phyloP scores from a whole-genome alignment of 2,329 filamentous ascomycete species.

The Chaetoscypha palmicola region DNA sequence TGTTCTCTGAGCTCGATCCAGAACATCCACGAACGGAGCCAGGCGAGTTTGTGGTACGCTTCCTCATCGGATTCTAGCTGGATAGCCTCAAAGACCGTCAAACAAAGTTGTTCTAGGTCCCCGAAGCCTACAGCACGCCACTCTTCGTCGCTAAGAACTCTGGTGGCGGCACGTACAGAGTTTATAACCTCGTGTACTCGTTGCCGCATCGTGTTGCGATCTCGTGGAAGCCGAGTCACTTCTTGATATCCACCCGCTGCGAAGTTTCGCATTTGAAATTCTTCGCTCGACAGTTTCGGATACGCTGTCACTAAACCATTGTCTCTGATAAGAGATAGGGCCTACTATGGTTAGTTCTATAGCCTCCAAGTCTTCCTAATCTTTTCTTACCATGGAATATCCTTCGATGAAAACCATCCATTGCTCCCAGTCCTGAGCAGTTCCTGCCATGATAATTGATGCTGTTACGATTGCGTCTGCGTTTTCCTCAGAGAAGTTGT shows the following conservation, averaged over 20 bases:
- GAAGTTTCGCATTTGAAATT: constrained; percentile 9
- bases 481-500: constrained; percentile 12
- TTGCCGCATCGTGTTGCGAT: constrained; percentile 1
- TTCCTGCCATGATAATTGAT: constrained; percentile 14
- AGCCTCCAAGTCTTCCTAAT: neutral
- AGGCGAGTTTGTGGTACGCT: constrained; percentile 11
- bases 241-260: neutral
- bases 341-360: constrained; percentile 1
- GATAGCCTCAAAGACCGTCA: constrained; percentile 4
- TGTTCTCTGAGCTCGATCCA: constrained; percentile 15
- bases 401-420: constrained; percentile 19
- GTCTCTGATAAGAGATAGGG: constrained; percentile 10
- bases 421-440: constrained; percentile 18
- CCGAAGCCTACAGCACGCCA: constrained; percentile 12
- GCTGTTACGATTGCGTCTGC: constrained; percentile 15
- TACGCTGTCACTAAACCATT: constrained; percentile 5
- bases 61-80: constrained; percentile 4
- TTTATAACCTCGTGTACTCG: constrained; percentile 4
- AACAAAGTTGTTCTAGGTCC: constrained; percentile 12
- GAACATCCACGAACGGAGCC: constrained; percentile 19
- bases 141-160: constrained; percentile 3
- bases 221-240: neutral
- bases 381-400: constrained; percentile 10
- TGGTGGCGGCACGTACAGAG: neutral
- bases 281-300: constrained; percentile 6